Conservation (phyloP, 2,329 filamentous ascomycete genomes). For the Claviceps sp. region DNA sequence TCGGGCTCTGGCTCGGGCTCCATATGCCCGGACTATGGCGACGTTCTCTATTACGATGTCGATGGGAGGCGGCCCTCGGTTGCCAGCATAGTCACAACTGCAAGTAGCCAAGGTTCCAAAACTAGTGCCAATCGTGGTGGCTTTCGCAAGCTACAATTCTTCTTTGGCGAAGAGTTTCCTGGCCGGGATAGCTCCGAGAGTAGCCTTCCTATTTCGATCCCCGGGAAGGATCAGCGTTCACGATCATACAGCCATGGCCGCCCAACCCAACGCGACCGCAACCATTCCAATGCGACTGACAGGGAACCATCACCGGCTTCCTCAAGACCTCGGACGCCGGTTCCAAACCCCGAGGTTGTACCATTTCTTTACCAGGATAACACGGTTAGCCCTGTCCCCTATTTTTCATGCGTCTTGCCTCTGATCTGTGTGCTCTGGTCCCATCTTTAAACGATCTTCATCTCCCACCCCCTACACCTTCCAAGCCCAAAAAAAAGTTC, state of each 20-base stretch:
- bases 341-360: conserved; percentile 83
- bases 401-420: conserved; percentile 2
- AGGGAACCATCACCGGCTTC: conserved; percentile 62
- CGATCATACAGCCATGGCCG: conserved; percentile 48
- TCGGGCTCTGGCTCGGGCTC: conserved; percentile 5
- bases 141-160: conserved; percentile 73
- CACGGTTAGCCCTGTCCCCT: conserved; percentile 38
- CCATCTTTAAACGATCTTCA: conserved; percentile 1
- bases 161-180: conserved; percentile 84
- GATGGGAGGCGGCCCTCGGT: conserved; percentile 77
- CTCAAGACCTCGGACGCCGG: conserved; percentile 70
- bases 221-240: conserved; percentile 45
- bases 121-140: conserved; percentile 56
- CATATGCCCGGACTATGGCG: conserved; percentile 43
- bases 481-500: neutral
- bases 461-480: neutral
- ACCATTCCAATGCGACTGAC: conserved; percentile 66
- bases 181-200: conserved; percentile 62
- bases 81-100: conserved; percentile 65
- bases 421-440: neutral
- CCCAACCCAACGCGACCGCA: conserved; percentile 54
- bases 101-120: conserved; percentile 75
- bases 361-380: conserved; percentile 90
- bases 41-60: conserved; percentile 40
- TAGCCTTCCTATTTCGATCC: conserved; percentile 38